These are phyloP conservation scores for Hyphodiscus hymeniophilus DNA, from an alignment of 495 filamentous ascomycete genomes.

Conservation along the genomic window DNA sequence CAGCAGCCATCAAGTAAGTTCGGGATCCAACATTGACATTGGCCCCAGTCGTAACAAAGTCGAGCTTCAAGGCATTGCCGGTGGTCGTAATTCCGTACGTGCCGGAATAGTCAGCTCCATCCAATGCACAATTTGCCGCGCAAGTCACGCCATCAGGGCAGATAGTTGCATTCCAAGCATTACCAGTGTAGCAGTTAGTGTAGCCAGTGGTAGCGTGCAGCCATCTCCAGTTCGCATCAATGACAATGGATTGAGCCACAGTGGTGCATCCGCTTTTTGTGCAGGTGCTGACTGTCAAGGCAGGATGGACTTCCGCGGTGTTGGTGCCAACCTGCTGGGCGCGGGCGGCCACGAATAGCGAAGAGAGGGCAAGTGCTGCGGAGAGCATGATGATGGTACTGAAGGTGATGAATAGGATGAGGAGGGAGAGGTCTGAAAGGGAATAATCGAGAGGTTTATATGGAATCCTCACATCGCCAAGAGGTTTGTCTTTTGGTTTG, in stretches of 20 bases:
- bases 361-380: constrained; percentile 13
- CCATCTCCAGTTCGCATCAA: constrained; percentile 64
- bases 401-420: constrained; percentile 1
- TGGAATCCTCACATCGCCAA: not conserved
- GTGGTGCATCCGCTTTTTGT: constrained; percentile 30
- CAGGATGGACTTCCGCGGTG: constrained; percentile 38
- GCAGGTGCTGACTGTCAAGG: constrained; percentile 40
- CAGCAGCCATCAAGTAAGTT: constrained; percentile 46
- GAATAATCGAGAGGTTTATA: constrained; percentile 12
- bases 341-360: constrained; percentile 18
- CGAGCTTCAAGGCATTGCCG: constrained; percentile 43
- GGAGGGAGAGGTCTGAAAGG: constrained; percentile 3
- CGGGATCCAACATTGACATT: constrained; percentile 47
- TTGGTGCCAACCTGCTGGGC: constrained; percentile 25
- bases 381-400: constrained; percentile 16
- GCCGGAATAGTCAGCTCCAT: constrained; percentile 48
- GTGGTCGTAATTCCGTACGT: constrained; percentile 50
- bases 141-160: constrained; percentile 49
- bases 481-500: not conserved
- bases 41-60: constrained; percentile 40
- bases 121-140: constrained; percentile 50
- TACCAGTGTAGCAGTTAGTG: constrained; percentile 61
- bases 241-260: constrained; percentile 33
- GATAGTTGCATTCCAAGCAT: constrained; percentile 45
- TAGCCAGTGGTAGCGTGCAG: constrained; percentile 41